Evolutionary conservation across 805 yeast genomes (phyloP), one percentile per base, ranked within the genome.

Genomic region (Metschnikowia drakensbergensis): DNA sequence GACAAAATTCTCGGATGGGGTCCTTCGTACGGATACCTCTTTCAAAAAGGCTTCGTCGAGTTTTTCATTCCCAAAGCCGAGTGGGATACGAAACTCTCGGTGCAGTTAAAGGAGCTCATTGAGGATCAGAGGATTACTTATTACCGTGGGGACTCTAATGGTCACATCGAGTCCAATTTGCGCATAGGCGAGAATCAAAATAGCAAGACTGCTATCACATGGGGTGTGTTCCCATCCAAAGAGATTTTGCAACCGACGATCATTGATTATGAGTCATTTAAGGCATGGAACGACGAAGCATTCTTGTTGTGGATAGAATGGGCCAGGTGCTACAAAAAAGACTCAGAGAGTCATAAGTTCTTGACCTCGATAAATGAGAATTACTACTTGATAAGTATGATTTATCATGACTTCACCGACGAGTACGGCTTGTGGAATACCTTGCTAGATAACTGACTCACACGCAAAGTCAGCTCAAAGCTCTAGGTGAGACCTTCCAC

Each of bases 1-100:
- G 98, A 94, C 68, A 82, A 82, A 49, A 83, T 92, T 29, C 85
- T 90, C 63, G 99, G 99, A 2, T 94, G 99, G 99, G 99, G 99
- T 42, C 97, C 99, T 6, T 71, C 77, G 23, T 80, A 84, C 60
- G 99, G 99, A 3, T 72, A 80, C 42, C 86, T 94, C 27, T 94
- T 87, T 66, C 99, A 94, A 64, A 91, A 94, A 68, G 84, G 97
- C 5, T 91, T 90, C 68, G 88, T 94, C n/a, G 77, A 73, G 53
- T 77, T 92, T 65, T 88, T 94, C 60, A 73, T 90, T n/a, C 80
- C 86, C 11, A 83, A 81, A 54, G 65, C 76, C 2, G 80, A 80
- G 42, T 92, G 97, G 97, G 74, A 78, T 13, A 49, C 61, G 2
- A 64, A 63, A 30, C 61, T 91, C 39, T 72, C 76, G 45, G 81